These are phyloP conservation scores for Colletotrichum falcatum DNA, from an alignment of 2,329 filamentous ascomycete genomes.

Conservation along the genomic window DNA sequence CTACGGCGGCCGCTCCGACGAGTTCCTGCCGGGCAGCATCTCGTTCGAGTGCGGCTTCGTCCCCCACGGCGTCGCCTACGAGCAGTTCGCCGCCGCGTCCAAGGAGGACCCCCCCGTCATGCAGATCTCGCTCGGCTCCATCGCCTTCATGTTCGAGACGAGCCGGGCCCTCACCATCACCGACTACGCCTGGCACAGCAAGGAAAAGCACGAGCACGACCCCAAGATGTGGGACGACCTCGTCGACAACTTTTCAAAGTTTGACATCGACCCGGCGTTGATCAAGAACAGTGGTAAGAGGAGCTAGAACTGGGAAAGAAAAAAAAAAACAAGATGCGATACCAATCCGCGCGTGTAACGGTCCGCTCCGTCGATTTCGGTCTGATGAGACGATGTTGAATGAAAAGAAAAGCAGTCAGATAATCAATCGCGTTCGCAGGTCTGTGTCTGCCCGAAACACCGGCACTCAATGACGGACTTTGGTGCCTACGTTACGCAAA, in stretches of 20 bases:
- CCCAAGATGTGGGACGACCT: constrained; percentile 66
- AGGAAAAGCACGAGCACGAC: constrained; percentile 57
- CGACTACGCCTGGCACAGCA: constrained; percentile 62
- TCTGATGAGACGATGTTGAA: background rate
- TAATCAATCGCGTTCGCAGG: too few species aligned
- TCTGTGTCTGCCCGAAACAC: too few species aligned
- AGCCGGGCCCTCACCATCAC: constrained; percentile 67
- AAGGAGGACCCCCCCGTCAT: constrained; percentile 58
- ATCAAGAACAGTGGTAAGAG: background rate
- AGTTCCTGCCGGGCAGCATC: constrained; percentile 61
- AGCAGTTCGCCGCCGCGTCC: constrained; percentile 61
- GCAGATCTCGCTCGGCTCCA: constrained; percentile 59
- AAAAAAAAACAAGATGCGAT: too few species aligned
- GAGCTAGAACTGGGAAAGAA: background rate
- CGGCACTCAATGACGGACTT: too few species aligned
- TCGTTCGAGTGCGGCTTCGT: constrained; percentile 55
- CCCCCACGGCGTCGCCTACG: constrained; percentile 63
- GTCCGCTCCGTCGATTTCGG: background rate
- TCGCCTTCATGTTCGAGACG: constrained; percentile 65
- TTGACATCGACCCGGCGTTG: constrained; percentile 2
- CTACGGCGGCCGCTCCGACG: constrained; percentile 48
- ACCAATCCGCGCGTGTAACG: too few species aligned
- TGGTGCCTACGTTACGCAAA: too few species aligned
- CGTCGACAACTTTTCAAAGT: constrained; percentile 62
- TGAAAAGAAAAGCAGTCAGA: too few species aligned